Percentiles rank a stretch among this genome's conserved stretches.
phyloP scores from a whole-genome alignment of 371 early-diverging fungal genomes.

The Mucor saturninus region DNA sequence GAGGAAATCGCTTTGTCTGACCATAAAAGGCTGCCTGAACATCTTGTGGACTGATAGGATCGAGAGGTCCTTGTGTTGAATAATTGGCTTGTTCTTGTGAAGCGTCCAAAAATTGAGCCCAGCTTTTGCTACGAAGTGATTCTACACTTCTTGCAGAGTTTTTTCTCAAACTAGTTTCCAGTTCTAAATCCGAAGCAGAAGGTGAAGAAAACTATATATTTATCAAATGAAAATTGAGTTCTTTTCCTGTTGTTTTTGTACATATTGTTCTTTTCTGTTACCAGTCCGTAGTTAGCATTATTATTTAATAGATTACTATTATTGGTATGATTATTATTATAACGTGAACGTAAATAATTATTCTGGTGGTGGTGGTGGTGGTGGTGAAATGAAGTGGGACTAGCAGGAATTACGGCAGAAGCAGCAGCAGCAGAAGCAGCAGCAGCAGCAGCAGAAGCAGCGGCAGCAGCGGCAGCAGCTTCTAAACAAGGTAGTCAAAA shows the following conservation, averaged over 20 bases:
- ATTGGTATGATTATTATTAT: not conserved
- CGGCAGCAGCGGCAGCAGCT: not conserved
- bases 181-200: constrained; percentile 47
- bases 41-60: constrained; percentile 9
- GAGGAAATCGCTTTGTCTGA: constrained; percentile 29
- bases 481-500: not conserved
- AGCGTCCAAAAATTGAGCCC: constrained; percentile 50
- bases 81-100: not conserved
- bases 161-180: constrained; percentile 39
- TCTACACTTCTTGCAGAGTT: constrained; percentile 41
- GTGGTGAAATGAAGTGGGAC: constrained; percentile 1
- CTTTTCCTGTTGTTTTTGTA: not conserved
- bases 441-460: no score
- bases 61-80: not conserved
- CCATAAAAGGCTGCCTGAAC: constrained; percentile 42
- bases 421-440: no score
- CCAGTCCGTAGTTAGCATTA: constrained; percentile 28
- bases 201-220: constrained; percentile 4
- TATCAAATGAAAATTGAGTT: not conserved
- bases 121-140: constrained; percentile 49
- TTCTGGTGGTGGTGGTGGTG: constrained; percentile 3
- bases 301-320: constrained; percentile 8
- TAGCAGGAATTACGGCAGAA: no score
- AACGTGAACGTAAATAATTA: constrained; percentile 15
- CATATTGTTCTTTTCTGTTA: constrained; percentile 9